Base-by-base conservation (phyloP, 495 filamentous ascomycete species). In the Baudoinia panamericana region DNA sequence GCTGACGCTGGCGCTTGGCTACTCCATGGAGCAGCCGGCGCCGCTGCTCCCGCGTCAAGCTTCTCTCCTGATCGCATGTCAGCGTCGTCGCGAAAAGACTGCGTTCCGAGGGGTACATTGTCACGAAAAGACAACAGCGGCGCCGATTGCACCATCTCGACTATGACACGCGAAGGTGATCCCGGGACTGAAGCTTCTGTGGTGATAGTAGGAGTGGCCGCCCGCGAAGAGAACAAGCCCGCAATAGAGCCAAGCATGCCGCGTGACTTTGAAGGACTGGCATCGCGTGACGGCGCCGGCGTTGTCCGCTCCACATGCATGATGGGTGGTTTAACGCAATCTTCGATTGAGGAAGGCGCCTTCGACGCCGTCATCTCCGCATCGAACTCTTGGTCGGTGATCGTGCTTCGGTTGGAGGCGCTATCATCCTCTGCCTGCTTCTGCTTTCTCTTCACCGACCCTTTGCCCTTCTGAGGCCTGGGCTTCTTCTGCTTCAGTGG, bases 401-500 rank as follows among this genome's bases (percentile, higher is more conserved):
- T 12, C 28, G 28, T 12, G 5, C 3, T 16, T 4, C 28, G 12
- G 28, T 16, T 15, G 2, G 30, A 26, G 4, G 30, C 10, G 18
- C 7, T 30, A 16, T 28, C 21, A 36, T 41, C 19, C 16, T 31
- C 27, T 3, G 29, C 8, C 6, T 9, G 15, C 6, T 2, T 22
- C 29, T 5, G 5, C 39, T 46, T 51, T 30, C 29, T 23, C 33
- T 34, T 39, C 1, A 36, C 24, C 2, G 37, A 37, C 2, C 26
- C 44, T 22, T 39, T 39, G 21, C 35, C 28, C 43, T 52, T 50
- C 21, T 24, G 16, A 16, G 41, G n/a, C 18, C 41, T 50, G 17
- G 35, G 18, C 46, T 45, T 52, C 34, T 49, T 43, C 28, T 28
- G 22, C 39, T 43, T 43, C 30, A 30, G 25, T 39, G 38, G 39